A percentile compares a stretch with the other conserved stretches of the same genome.
phyloP scores from a whole-genome alignment of 192 early-diverging fungal genomes.

The Backusella tarrabulga region DNA sequence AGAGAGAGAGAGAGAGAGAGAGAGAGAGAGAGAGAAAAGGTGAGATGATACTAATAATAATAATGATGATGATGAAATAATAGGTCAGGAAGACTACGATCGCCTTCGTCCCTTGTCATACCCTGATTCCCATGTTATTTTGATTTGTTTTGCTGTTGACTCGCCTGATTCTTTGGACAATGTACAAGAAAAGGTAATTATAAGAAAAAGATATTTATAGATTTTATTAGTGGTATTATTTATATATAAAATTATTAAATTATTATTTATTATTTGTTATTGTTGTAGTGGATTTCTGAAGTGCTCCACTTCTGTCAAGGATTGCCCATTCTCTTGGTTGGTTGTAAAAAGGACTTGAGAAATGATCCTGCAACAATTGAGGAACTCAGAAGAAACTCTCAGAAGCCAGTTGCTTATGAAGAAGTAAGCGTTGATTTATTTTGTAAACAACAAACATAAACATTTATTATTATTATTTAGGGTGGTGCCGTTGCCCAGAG shows the following conservation, averaged over 20 bases:
- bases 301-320: conserved; percentile 83
- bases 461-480: conserved; percentile 39
- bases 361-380: conserved; percentile 77
- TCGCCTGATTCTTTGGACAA: conserved; percentile 82
- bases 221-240: neutral
- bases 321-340: conserved; percentile 84
- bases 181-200: conserved; percentile 61
- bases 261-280: neutral
- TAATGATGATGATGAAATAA: neutral
- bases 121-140: conserved; percentile 88
- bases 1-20: neutral
- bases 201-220: neutral
- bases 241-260: neutral
- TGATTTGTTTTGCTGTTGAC: conserved; percentile 92
- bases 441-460: conserved; percentile 26
- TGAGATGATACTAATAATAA: neutral
- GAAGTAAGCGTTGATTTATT: conserved; percentile 49
- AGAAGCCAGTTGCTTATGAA: conserved; percentile 71
- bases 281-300: conserved; percentile 81
- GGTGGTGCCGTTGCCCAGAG: conserved; percentile 66
- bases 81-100: conserved; percentile 96
- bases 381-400: conserved; percentile 70
- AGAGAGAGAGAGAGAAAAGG: neutral
- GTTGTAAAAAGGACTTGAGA: conserved; percentile 87
- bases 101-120: conserved; percentile 90